A percentile compares a stretch with the other conserved stretches of the same genome.
Evolutionary conservation across 495 filamentous ascomycete genomes (phyloP).

Genomic region (Chaetomium cochliodes): DNA sequence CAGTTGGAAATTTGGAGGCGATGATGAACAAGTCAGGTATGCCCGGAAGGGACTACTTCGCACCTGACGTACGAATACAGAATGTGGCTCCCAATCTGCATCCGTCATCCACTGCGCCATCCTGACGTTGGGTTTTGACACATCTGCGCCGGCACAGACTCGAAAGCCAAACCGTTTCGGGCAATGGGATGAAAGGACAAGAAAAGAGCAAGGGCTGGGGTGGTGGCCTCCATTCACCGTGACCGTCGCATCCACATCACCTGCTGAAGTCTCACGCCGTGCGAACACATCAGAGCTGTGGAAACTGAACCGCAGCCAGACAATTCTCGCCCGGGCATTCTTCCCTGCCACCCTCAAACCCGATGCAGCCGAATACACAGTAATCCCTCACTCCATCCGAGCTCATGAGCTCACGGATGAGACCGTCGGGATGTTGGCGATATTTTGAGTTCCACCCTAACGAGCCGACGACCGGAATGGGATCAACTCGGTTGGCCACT

Average conservation of each 20-base stretch:
- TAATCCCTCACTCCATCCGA: neutral
- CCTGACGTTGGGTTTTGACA: neutral
- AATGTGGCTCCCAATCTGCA: neutral
- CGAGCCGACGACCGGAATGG: constrained; percentile 13
- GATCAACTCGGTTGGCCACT: constrained; percentile 13
- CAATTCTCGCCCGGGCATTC: no score
- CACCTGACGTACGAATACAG: neutral
- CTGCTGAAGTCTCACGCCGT: constrained; percentile 17
- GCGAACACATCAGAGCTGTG: constrained; percentile 12
- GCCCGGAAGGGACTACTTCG: neutral
- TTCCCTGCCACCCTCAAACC: no score
- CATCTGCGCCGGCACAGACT: constrained; percentile 3
- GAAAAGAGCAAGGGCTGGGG: neutral
- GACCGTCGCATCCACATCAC: constrained; percentile 6
- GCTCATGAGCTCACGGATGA: neutral
- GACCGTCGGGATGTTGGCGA: neutral
- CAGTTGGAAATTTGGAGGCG: neutral
- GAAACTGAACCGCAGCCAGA: constrained; percentile 4
- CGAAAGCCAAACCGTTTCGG: constrained; percentile 14
- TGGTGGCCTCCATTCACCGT: neutral
- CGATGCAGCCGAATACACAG: neutral
- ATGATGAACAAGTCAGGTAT: neutral
- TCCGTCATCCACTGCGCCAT: constrained; percentile 16
- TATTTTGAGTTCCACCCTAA: constrained; percentile 10
- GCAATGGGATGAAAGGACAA: neutral